Evolutionary conservation across 805 yeast genomes (phyloP), one percentile per base, ranked within the genome.

Genomic region (Ascoidea asiatica): DNA sequence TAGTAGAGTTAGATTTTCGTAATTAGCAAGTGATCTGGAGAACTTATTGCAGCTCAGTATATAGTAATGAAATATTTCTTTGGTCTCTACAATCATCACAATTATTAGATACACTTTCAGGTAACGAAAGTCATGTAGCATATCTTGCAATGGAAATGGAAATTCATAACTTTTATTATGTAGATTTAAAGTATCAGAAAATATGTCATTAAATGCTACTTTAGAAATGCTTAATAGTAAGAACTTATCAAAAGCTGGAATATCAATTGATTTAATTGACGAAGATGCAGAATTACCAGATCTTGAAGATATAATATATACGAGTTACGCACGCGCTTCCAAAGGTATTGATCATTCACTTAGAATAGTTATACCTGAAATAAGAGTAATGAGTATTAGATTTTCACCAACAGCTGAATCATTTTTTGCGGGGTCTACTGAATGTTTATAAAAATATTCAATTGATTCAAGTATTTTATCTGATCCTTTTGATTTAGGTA

Each of bases 41-140:
- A 92, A 62, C 80, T 92, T 43, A 92, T 92, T 2, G 88, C 92
- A 56, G 98, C 1, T 84, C 96, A 3, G 69, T 79, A 39, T 96
- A 89, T 57, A 82, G 81, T 50, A 90, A 80, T 62, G 95, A 85
- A 46, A 84, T 92, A 47, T 89, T 84, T 57, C 86, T 92, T 33
- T 92, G 98, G 98, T 86, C 95, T 5, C 96, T 92, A 1, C 97
- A 92, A 66, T 88, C 97, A 0, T 81, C 95, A 1, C 96, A 89
- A 59, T 66, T 92, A 41, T 72, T 92, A 44, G 98, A 92, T 57
- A 73, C 85, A 15, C 67, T 92, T 42, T 67, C 89, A 4, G 98
- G 98, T 8, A 98, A 92, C 62, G 95, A 84, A 53, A 98, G 96
- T 2, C 98, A 98, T 1, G 80, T 92, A 3, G 85, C 95, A 1